A percentile compares a stretch with the other conserved stretches of the same genome.
Conservation (phyloP, 2,329 filamentous ascomycete genomes). For the Dactylonectria macrodidyma region DNA sequence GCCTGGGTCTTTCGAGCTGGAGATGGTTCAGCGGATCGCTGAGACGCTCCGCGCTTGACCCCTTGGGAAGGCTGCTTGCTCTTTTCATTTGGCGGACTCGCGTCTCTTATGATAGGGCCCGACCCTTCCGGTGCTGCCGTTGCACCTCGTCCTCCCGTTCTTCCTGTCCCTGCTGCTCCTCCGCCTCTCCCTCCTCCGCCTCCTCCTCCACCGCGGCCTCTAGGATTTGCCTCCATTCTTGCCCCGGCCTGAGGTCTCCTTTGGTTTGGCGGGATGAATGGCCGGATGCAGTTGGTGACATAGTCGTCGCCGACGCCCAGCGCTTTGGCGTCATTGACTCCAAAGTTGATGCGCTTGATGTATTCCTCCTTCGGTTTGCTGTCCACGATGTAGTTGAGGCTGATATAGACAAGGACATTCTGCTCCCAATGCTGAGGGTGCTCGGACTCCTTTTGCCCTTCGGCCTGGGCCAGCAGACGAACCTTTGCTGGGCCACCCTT, state of each 20-base stretch:
- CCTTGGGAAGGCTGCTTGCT: conserved; percentile 35
- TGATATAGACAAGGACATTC: conserved; percentile 59
- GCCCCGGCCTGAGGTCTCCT: conserved; percentile 30
- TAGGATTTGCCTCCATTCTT: conserved; percentile 22
- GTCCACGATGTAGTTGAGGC: conserved; percentile 50
- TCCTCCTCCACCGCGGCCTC: neutral
- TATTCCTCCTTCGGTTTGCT: conserved; percentile 58
- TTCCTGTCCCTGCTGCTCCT: neutral
- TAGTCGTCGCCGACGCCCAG: conserved; percentile 55
- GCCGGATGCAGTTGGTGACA: conserved; percentile 55
- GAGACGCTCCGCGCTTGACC: conserved; percentile 31
- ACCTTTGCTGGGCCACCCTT: conserved; percentile 52
- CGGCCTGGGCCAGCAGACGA: conserved; percentile 40
- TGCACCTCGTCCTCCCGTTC: neutral
- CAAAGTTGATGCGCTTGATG: conserved; percentile 56
- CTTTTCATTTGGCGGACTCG: conserved; percentile 14
- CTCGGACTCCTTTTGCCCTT: conserved; percentile 32
- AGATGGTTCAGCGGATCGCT: conserved; percentile 43
- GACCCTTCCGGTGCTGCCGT: conserved; percentile 29
- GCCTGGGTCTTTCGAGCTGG: conserved; percentile 37
- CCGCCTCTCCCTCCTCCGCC: conserved; percentile 3
- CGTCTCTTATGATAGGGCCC: conserved; percentile 22
- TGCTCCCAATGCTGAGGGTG: conserved; percentile 45
- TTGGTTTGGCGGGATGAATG: conserved; percentile 51
- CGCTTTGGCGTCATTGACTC: conserved; percentile 53